Evolutionary conservation across 345 rosid species (phyloP), one percentile per base, ranked within the genome.

Genomic region (Kandelia obovata): DNA sequence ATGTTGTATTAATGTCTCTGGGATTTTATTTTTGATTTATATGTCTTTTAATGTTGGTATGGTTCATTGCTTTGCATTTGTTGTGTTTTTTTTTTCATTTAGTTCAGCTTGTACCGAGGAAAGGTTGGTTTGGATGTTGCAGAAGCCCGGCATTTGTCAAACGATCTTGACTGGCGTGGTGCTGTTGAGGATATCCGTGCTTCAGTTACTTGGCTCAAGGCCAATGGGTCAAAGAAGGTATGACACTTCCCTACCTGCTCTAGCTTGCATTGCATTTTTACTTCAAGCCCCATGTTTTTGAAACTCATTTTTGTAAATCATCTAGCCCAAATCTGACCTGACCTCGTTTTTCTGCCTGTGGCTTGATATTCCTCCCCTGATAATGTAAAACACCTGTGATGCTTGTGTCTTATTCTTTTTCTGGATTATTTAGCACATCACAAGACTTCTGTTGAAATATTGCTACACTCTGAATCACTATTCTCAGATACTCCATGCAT

Each of bases 81-180:
- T 5, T 49, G 13, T 7, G 21, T 21, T 21, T 11, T 2, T 53
- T 53, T 53, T 10, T 56, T 26, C 25, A 39, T 6, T 21, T 59
- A 13, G 13, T 27, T 71, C 73, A 92, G 97, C 65, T 81, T 94
- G 85, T 94, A 89, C 55, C 85, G 96, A 57, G 99, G 99, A 79
- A 94, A 94, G 76, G 95, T 94, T 62, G 97, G 98, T 58, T 64
- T 91, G 61, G 89, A 91, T 76, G 87, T 79, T 71, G 96, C 96
- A n/a, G 98, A 94, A 79, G 98, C 98, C 57, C 90, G 89, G 58
- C 98, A 94, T 81, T 78, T 94, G 58, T 85, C 89, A 96, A 88
- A 85, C n/a, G 89, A 87, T 34, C 98, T 94, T 75, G 97, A 94
- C 73, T 94, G 98, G 96, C 84, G 82, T 57, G 96, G 97, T 30